Conservation (phyloP, 1,139 yeast genomes). For the Magnusiomyces magnusii region DNA sequence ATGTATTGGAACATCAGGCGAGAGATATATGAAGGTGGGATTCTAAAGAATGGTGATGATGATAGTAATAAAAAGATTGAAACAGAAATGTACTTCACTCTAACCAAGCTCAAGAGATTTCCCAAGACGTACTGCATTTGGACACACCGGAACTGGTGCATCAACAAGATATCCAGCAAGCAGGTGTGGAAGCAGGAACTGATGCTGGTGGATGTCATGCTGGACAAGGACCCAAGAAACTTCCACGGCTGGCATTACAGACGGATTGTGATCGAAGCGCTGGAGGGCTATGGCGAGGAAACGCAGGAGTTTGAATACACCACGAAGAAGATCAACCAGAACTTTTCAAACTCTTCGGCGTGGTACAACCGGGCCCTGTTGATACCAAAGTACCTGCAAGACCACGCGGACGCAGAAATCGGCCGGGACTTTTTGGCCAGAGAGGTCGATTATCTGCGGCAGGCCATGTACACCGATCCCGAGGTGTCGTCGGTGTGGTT, state of each 20-base stretch:
- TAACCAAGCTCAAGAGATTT: slow-evolving; percentile 49
- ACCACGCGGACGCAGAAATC: slow-evolving; percentile 20
- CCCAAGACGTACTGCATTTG: slow-evolving; percentile 98
- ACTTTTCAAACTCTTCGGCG: slow-evolving; percentile 90
- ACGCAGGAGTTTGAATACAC: slow-evolving; percentile 68
- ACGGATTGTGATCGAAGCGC: slow-evolving; percentile 53
- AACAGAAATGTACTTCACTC: slow-evolving; percentile 55
- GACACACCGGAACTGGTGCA: slow-evolving; percentile 87
- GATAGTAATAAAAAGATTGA: slow-evolving; percentile 35
- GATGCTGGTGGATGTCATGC: slow-evolving; percentile 55
- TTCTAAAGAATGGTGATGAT: slow-evolving; percentile 22
- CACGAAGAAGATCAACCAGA: slow-evolving; percentile 64
- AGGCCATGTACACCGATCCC: slow-evolving; percentile 88
- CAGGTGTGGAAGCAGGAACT: slow-evolving; percentile 66
- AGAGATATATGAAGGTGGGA: slow-evolving; percentile 45
- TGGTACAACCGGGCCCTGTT: slow-evolving; percentile 87
- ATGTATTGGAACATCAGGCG: slow-evolving; percentile 88
- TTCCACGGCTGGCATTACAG: slow-evolving; percentile 97
- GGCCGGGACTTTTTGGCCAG: slow-evolving; percentile 39
- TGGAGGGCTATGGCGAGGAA: slow-evolving; percentile 37
- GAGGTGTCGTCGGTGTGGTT: slow-evolving; percentile 94
- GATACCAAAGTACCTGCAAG: slow-evolving; percentile 44
- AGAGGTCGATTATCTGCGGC: slow-evolving; percentile 64
- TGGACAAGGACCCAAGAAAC: slow-evolving; percentile 70
- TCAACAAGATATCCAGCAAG: slow-evolving; percentile 46